Percentiles rank a stretch among this genome's conserved stretches.
Evolutionary conservation across 2,329 filamentous ascomycete species (phyloP).

Genomic region (Pseudogymnoascus sp.): DNA sequence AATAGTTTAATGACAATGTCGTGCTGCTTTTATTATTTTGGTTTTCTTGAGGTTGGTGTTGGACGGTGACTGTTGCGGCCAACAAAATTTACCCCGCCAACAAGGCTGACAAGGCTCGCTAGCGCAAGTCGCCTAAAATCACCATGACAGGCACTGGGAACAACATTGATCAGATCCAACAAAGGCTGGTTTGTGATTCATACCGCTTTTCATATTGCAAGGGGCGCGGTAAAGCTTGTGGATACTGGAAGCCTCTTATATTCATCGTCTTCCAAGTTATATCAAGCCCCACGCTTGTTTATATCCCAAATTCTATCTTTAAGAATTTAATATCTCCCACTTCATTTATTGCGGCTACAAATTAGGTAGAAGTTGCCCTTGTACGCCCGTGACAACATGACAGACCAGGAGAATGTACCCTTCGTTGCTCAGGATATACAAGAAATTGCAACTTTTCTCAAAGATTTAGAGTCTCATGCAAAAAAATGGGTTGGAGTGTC

Average conservation of each 20-base stretch:
- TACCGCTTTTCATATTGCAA: neutral
- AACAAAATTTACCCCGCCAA: conserved; percentile 9
- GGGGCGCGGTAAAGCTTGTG: neutral
- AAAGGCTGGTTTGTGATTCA: neutral
- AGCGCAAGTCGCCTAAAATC: conserved; percentile 7
- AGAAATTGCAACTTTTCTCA: conserved; percentile 44
- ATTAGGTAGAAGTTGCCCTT: neutral
- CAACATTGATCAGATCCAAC: neutral
- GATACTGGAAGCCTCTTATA: neutral
- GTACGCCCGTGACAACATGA: conserved; percentile 38
- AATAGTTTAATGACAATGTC: conserved; percentile 7
- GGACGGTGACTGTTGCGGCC: neutral
- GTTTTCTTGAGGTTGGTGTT: neutral
- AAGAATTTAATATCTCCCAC: conserved; percentile 1
- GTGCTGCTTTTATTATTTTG: neutral
- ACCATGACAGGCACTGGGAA: conserved; percentile 3
- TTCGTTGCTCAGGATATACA: conserved; percentile 62
- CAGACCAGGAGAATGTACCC: conserved; percentile 45
- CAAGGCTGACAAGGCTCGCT: conserved; percentile 23
- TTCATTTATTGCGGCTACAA: neutral
- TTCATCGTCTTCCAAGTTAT: neutral
- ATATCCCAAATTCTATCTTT: neutral
- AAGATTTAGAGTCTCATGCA: conserved; percentile 55
- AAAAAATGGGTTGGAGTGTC: conserved; percentile 49
- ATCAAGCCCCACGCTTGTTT: neutral